Percentiles rank a stretch among this genome's conserved stretches.
Conservation (phyloP, 306 rosid species). For the Erythrophleum fordii region DNA sequence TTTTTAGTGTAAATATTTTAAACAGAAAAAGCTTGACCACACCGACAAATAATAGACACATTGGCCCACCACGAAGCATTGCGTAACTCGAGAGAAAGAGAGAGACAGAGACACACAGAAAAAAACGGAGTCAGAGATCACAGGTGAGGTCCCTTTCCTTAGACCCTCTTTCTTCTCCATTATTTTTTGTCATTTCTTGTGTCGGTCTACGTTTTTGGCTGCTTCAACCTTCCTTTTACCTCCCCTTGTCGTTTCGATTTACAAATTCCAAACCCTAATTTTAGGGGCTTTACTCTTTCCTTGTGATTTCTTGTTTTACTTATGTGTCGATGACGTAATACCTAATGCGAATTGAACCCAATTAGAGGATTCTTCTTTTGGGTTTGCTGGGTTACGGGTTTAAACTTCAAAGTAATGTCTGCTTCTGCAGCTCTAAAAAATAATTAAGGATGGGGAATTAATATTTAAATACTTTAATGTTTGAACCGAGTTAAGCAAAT, state of each 20-base stretch:
- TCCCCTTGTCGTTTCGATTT: background rate
- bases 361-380: background rate
- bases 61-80: slow-evolving; percentile 7
- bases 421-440: background rate
- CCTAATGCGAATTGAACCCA: background rate
- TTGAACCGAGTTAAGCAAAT: background rate
- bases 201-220: background rate
- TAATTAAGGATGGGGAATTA: background rate
- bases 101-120: background rate
- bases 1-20: no score
- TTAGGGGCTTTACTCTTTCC: background rate
- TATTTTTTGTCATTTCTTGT: no score
- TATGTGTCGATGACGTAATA: no score
- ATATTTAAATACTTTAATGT: background rate
- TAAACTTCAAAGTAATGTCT: background rate
- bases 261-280: background rate
- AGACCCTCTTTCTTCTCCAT: background rate
- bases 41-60: no score
- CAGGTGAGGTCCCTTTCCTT: slow-evolving; percentile 22
- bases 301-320: background rate
- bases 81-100: slow-evolving; percentile 11
- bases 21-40: no score
- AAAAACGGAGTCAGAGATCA: background rate
- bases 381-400: background rate
- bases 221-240: no score